A percentile compares a stretch with the other conserved stretches of the same genome.
Conservation (phyloP, 139 green algal species). For the Haematococcus lacustris region DNA sequence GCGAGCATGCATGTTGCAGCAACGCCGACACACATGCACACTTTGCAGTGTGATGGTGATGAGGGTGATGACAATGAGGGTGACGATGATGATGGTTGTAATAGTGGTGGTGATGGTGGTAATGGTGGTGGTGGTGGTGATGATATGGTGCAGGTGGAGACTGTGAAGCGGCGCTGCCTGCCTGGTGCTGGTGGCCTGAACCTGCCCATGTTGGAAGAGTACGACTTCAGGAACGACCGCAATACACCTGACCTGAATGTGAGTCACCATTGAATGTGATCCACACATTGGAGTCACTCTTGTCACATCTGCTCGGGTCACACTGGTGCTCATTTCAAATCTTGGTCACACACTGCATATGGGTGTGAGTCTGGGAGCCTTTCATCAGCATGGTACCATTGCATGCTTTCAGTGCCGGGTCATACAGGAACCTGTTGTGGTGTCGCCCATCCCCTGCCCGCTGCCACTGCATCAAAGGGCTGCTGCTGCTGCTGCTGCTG, state of each 20-base stretch:
- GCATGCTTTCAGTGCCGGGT: too few species aligned
- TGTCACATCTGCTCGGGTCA: not conserved
- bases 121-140: too few species aligned
- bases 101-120: too few species aligned
- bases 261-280: not conserved
- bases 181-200: constrained; percentile 65
- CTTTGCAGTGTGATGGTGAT: not conserved
- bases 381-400: too few species aligned
- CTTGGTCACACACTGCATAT: too few species aligned
- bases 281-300: not conserved
- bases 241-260: constrained; percentile 24
- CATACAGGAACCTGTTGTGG: too few species aligned
- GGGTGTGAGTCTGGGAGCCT: too few species aligned
- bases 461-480: too few species aligned
- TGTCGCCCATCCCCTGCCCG: too few species aligned
- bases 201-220: constrained; percentile 97
- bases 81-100: too few species aligned
- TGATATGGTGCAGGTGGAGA: constrained; percentile 85
- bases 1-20: not conserved
- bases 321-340: too few species aligned
- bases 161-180: constrained; percentile 91
- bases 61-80: not conserved
- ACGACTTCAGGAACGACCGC: constrained; percentile 98
- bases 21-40: not conserved
- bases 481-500: too few species aligned